phyloP scores from a whole-genome alignment of 2,329 filamentous ascomycete genomes.

The Xylariaceae sp. region DNA sequence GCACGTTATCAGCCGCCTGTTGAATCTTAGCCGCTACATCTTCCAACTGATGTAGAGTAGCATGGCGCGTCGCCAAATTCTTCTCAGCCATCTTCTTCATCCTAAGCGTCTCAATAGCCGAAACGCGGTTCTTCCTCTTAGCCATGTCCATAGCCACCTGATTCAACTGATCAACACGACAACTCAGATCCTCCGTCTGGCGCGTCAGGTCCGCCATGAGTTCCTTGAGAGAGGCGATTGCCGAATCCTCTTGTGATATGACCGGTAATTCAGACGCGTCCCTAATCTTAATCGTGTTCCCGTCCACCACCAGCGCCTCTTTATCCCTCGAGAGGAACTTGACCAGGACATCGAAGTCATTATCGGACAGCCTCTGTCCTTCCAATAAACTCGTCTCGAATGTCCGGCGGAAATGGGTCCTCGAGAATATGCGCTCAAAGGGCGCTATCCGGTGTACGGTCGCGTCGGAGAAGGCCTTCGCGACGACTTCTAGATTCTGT shows the following conservation, averaged over 20 bases:
- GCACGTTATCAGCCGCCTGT: conserved; percentile 77
- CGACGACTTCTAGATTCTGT: conserved; percentile 54
- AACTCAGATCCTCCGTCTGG: conserved; percentile 61
- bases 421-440: conserved; percentile 64
- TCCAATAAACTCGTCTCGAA: conserved; percentile 50
- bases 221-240: conserved; percentile 77
- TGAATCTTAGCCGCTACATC: conserved; percentile 77
- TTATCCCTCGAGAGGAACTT: conserved; percentile 65
- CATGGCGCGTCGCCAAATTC: conserved; percentile 64
- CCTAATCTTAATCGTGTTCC: conserved; percentile 69
- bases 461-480: conserved; percentile 47
- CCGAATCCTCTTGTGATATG: conserved; percentile 72
- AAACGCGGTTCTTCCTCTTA: conserved; percentile 62
- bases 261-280: conserved; percentile 34
- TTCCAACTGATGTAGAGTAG: conserved; percentile 75
- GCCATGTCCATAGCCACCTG: conserved; percentile 65
- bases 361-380: conserved; percentile 48
- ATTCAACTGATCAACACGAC: conserved; percentile 61
- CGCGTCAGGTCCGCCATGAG: conserved; percentile 69
- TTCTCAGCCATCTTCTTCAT: conserved; percentile 77
- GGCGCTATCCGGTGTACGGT: conserved; percentile 40
- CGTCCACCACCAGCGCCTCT: conserved; percentile 52
- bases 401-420: conserved; percentile 54
- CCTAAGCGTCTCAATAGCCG: conserved; percentile 71
- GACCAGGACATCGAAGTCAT: conserved; percentile 65